Evolutionary conservation across 345 rosid genomes (phyloP).

Genomic region (Boechera retrofracta): DNA sequence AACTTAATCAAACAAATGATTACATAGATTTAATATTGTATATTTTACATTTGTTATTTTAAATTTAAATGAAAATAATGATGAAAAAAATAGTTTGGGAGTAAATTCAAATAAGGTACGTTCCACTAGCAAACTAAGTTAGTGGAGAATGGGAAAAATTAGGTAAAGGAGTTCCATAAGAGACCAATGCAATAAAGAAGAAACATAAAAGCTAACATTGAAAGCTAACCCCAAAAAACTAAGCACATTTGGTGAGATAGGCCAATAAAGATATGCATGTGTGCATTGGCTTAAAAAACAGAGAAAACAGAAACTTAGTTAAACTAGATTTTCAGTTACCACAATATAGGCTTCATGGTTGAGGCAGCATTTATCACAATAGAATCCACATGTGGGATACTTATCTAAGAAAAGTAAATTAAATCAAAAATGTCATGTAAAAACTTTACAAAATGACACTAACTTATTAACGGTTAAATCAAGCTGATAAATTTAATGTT

Average conservation of each 20-base stretch:
- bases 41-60: not conserved
- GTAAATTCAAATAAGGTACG: constrained; percentile 2
- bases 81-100: not conserved
- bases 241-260: constrained; percentile 20
- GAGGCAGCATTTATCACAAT: constrained; percentile 22
- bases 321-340: constrained; percentile 20
- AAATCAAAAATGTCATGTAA: not conserved
- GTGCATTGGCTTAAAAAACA: constrained; percentile 25
- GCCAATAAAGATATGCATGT: constrained; percentile 27
- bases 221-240: constrained; percentile 36
- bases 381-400: constrained; percentile 21
- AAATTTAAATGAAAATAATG: not conserved
- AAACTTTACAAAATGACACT: not conserved
- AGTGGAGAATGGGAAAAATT: constrained; percentile 39
- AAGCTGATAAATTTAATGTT: not conserved
- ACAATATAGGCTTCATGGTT: not conserved
- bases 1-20: not conserved
- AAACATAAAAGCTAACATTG: constrained; percentile 36
- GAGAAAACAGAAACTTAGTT: constrained; percentile 4
- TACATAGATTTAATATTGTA: not conserved
- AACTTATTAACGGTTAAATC: not conserved
- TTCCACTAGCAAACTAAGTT: constrained; percentile 29
- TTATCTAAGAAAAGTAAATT: constrained; percentile 16
- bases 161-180: constrained; percentile 53
- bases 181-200: constrained; percentile 42